A percentile compares a stretch with the other conserved stretches of the same genome.
Conservation (phyloP, 768 basidiomycete species). For the Boletus rufocinnamomeus region DNA sequence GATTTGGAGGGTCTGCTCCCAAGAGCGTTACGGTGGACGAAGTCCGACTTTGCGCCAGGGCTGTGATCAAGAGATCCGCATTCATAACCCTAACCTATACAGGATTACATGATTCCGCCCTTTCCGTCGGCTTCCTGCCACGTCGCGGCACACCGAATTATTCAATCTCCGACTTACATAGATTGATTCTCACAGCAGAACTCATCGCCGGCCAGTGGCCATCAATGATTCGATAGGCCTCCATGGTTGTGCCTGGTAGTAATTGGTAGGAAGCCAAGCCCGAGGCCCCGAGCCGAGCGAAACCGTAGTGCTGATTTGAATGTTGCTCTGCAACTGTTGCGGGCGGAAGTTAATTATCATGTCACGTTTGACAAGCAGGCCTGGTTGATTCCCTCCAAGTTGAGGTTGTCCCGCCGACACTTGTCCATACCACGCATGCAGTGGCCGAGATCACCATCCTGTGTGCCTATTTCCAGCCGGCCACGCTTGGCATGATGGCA, state of each 20-base stretch:
- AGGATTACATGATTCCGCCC: not conserved
- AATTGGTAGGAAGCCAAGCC: not conserved
- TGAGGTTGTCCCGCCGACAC: not conserved
- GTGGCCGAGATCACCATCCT: not conserved
- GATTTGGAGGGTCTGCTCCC: not conserved
- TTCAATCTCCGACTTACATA: not conserved
- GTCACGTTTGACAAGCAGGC: not conserved
- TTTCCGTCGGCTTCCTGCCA: too few species aligned
- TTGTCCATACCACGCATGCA: too few species aligned
- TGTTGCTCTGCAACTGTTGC: not conserved
- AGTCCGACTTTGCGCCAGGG: too few species aligned
- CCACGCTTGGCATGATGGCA: not conserved
- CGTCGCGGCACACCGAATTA: not conserved
- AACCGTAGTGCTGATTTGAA: not conserved
- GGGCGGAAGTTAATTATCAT: not conserved
- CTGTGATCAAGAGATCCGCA: not conserved
- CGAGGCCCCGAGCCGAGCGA: not conserved
- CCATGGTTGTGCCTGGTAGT: not conserved
- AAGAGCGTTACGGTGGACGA: not conserved
- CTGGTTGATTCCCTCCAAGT: not conserved
- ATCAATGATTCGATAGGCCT: not conserved
- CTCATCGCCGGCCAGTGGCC: too few species aligned
- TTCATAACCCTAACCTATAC: conserved; percentile 9
- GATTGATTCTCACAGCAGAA: too few species aligned
- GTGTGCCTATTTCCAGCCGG: not conserved